Percentiles rank a stretch among this genome's conserved stretches.
These are phyloP conservation scores for Camelina neglecta DNA, from an alignment of 345 rosid genomes.

Conservation along the genomic window DNA sequence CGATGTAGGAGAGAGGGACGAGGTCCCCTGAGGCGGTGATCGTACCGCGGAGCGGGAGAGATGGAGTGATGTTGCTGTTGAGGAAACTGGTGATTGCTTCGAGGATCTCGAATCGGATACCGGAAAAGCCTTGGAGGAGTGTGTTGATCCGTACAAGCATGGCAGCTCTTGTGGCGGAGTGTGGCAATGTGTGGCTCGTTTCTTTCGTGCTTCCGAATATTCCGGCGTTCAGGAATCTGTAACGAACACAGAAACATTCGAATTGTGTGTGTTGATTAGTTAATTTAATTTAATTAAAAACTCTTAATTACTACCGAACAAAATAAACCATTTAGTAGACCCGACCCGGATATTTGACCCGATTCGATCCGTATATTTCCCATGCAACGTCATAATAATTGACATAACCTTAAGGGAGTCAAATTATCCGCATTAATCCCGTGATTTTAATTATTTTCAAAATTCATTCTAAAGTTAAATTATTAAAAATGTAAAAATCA, in stretches of 20 bases:
- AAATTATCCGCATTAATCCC: background rate
- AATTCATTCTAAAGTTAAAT: background rate
- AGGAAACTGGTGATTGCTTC: constrained; percentile 70
- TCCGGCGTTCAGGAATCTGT: constrained; percentile 74
- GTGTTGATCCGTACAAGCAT: constrained; percentile 85
- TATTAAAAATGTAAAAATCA: too few species aligned
- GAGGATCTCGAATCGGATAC: constrained; percentile 72
- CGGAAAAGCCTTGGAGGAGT: constrained; percentile 74
- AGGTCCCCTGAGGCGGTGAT: constrained; percentile 80
- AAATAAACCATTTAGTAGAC: background rate
- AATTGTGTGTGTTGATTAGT: constrained; percentile 32
- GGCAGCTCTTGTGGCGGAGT: constrained; percentile 68
- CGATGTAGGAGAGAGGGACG: constrained; percentile 72
- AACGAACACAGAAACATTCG: constrained; percentile 15
- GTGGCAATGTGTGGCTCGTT: constrained; percentile 62
- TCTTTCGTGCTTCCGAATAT: constrained; percentile 65
- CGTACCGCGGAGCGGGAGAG: constrained; percentile 74
- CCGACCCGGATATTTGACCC: constrained; percentile 12
- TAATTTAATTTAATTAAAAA: background rate
- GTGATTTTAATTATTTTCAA: background rate
- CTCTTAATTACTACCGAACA: background rate
- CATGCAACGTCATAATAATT: constrained; percentile 41
- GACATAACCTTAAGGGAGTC: background rate
- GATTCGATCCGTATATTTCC: constrained; percentile 9
- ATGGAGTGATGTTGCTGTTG: constrained; percentile 70